Evolutionary conservation across 148 eudicot species (phyloP).

Genomic region (Bassia scoparia): DNA sequence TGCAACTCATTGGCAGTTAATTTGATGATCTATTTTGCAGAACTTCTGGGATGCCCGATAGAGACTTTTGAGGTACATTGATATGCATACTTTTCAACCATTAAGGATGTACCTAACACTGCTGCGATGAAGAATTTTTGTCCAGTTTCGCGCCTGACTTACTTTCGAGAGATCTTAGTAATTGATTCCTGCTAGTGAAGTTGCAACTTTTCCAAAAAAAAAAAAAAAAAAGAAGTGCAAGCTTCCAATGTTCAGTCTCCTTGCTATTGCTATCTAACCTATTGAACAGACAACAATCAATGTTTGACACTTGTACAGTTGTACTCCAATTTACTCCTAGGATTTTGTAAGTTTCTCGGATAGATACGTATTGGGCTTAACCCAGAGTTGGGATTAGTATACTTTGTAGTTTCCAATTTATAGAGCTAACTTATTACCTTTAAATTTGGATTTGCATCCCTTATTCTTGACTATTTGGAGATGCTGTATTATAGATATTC

Average conservation of each 20-base stretch:
- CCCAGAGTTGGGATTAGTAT: constrained; percentile 2
- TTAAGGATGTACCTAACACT: not conserved
- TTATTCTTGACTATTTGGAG: not conserved
- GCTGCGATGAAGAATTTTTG: not conserved
- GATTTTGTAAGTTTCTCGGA: constrained; percentile 5
- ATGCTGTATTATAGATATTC: not conserved
- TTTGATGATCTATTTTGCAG: no score
- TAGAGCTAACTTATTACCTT: not conserved
- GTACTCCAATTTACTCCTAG: not conserved
- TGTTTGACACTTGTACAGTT: no score
- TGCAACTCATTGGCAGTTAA: no score
- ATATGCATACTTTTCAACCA: not conserved
- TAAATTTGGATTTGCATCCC: not conserved
- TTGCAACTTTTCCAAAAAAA: no score
- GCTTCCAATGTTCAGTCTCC: not conserved
- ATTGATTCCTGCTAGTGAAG: not conserved
- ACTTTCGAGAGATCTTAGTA: constrained; percentile 8
- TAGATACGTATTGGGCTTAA: constrained; percentile 3
- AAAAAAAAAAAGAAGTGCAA: no score
- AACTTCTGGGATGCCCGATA: no score
- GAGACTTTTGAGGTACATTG: no score
- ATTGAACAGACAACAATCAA: not conserved
- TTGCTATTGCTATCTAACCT: not conserved
- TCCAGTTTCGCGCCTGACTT: not conserved
- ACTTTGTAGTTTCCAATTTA: not conserved